A percentile compares a stretch with the other conserved stretches of the same genome.
phyloP scores from a whole-genome alignment of 805 yeast species.

The Wickerhamiella sergipiensis region DNA sequence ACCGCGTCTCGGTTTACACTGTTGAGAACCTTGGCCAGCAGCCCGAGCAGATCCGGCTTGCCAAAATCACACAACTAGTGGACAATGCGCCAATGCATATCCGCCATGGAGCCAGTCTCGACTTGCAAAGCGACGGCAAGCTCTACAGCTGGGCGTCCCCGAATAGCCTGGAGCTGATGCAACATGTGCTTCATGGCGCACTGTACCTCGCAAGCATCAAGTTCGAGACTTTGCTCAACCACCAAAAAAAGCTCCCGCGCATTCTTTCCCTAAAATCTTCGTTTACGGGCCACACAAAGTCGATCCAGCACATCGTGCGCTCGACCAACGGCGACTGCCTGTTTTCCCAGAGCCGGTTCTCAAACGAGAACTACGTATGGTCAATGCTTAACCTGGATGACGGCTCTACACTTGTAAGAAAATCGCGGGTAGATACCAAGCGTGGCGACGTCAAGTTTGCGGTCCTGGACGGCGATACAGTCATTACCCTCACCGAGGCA shows the following conservation, averaged over 20 bases:
- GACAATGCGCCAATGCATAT: constrained; percentile 5
- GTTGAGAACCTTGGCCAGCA: constrained; percentile 34
- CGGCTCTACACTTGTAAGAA: constrained; percentile 27
- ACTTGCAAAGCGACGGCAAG: neutral
- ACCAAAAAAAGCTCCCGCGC: neutral
- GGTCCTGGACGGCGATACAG: constrained; percentile 32
- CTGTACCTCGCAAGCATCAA: constrained; percentile 2
- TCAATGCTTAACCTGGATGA: constrained; percentile 27
- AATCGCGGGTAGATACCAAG: constrained; percentile 29
- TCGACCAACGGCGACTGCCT: constrained; percentile 53
- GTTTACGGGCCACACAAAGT: constrained; percentile 77
- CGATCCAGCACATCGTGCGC: constrained; percentile 52
- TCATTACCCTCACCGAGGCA: constrained; percentile 33
- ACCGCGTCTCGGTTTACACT: constrained; percentile 27
- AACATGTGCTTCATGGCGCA: neutral
- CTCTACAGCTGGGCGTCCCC: neutral
- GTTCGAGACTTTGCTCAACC: constrained; percentile 22
- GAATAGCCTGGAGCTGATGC: neutral
- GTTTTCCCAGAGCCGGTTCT: constrained; percentile 46
- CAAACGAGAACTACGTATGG: constrained; percentile 50
- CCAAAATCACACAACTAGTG: constrained; percentile 30
- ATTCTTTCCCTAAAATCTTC: constrained; percentile 22
- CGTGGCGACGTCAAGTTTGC: constrained; percentile 35
- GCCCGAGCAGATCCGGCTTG: constrained; percentile 26
- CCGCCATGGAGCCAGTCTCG: neutral